Conservation (phyloP, 768 basidiomycete species). For the Xanthoconium purpureum region DNA sequence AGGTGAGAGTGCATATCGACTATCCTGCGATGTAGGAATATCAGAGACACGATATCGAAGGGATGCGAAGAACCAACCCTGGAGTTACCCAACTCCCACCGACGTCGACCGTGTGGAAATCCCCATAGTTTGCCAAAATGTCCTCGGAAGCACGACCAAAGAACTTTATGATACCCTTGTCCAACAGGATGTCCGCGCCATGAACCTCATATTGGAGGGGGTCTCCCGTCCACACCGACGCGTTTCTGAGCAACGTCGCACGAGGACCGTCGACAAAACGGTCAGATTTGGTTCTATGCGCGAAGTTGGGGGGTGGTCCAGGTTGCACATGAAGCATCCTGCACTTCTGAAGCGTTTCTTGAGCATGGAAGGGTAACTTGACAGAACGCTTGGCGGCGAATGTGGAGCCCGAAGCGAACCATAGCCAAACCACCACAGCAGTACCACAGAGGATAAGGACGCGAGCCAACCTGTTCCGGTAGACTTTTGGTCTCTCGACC, state of each 20-base stretch:
- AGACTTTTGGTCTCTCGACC: conserved; percentile 11
- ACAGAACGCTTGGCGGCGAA: conserved; percentile 9
- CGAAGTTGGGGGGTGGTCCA: conserved; percentile 36
- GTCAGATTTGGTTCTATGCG: conserved; percentile 35
- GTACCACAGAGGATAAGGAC: conserved; percentile 19
- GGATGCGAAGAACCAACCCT: conserved; percentile 42
- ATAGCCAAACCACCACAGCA: conserved; percentile 16
- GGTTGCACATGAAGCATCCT: conserved; percentile 33
- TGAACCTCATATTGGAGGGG: conserved; percentile 35
- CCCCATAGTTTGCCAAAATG: conserved; percentile 33
- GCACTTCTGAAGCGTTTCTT: conserved; percentile 35
- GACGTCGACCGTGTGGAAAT: conserved; percentile 56
- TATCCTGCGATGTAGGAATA: conserved; percentile 28
- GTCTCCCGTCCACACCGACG: conserved; percentile 52
- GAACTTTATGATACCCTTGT: conserved; percentile 37
- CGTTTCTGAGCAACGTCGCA: conserved; percentile 43
- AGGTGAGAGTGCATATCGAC: conserved; percentile 81
- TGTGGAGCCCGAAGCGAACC: conserved; percentile 16
- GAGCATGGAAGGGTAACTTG: conserved; percentile 28
- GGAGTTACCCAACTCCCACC: conserved; percentile 68
- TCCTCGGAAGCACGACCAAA: conserved; percentile 42
- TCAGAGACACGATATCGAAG: conserved; percentile 35
- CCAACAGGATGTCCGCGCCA: conserved; percentile 40
- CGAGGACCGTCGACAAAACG: conserved; percentile 38
- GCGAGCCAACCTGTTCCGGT: conserved; percentile 13